These are phyloP conservation scores for Podospora australis DNA, from an alignment of 495 filamentous ascomycete species.

Conservation along the genomic window DNA sequence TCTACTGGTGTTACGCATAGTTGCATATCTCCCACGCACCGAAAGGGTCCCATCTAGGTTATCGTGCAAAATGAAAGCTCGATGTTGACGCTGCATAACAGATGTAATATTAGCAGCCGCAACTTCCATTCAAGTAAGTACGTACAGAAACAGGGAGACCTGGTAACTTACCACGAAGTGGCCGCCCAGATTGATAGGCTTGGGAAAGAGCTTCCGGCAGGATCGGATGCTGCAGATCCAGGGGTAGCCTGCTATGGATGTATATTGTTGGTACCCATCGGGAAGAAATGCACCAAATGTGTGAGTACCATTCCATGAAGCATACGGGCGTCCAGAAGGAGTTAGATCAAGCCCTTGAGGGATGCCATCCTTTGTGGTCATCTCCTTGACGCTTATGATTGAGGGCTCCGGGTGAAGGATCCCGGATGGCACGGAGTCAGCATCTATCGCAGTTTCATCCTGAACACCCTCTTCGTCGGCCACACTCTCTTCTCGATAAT, in stretches of 20 bases:
- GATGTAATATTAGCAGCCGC: too few species aligned
- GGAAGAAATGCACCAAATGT: conserved; percentile 18
- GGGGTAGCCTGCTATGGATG: conserved; percentile 3
- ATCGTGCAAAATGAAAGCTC: conserved; percentile 24
- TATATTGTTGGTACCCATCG: conserved; percentile 13
- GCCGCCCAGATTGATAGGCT: conserved; percentile 6
- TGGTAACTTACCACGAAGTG: conserved; percentile 20
- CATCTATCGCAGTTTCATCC: too few species aligned
- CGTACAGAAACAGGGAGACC: not conserved
- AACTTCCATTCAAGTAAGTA: not conserved
- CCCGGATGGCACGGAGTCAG: too few species aligned
- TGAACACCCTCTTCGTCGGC: too few species aligned
- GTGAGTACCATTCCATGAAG: conserved; percentile 14
- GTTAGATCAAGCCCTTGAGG: conserved; percentile 9
- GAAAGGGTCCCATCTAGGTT: conserved; percentile 34
- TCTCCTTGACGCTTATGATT: too few species aligned
- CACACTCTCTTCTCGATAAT: too few species aligned
- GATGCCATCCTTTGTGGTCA: too few species aligned
- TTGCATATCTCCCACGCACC: conserved; percentile 9
- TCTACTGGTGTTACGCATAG: not conserved
- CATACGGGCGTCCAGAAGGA: conserved; percentile 20
- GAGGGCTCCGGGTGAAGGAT: too few species aligned
- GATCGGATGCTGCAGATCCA: conserved; percentile 19
- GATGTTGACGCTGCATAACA: conserved; percentile 22
- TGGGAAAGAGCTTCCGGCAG: conserved; percentile 8